phyloP scores from a whole-genome alignment of 805 yeast species.

The Tetrapisispora nanseiensis region DNA sequence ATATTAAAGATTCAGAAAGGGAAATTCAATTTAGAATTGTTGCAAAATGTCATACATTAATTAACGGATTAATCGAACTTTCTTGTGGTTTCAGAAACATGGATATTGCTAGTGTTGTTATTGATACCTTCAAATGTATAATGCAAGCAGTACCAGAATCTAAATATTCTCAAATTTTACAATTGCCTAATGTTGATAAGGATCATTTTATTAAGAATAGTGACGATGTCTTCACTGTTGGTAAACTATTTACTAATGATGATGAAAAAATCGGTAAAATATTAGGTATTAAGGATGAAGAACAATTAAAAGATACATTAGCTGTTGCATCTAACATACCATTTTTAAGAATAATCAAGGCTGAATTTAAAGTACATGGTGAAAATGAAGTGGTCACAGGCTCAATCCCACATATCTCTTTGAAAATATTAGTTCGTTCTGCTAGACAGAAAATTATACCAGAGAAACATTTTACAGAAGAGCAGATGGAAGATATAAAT shows the following conservation, averaged over 20 bases:
- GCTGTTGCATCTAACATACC: constrained; percentile 60
- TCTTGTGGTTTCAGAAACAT: constrained; percentile 69
- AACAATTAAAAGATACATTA: constrained; percentile 39
- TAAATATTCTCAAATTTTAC: constrained; percentile 56
- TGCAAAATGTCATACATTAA: constrained; percentile 51
- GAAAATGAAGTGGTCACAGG: constrained; percentile 61
- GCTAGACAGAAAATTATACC: constrained; percentile 52
- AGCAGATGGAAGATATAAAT: constrained; percentile 41
- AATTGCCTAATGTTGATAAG: constrained; percentile 64
- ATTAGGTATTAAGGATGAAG: constrained; percentile 43
- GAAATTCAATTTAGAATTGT: constrained; percentile 45
- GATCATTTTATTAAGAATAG: constrained; percentile 30
- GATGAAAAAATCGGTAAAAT: constrained; percentile 44
- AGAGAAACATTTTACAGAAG: constrained; percentile 29
- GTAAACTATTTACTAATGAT: constrained; percentile 56
- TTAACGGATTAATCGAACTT: constrained; percentile 67
- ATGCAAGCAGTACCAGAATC: constrained; percentile 62
- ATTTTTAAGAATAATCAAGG: constrained; percentile 50
- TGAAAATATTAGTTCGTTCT: constrained; percentile 70
- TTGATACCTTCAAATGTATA: constrained; percentile 60
- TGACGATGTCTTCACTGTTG: constrained; percentile 44
- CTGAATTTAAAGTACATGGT: constrained; percentile 81
- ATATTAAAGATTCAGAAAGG: constrained; percentile 17
- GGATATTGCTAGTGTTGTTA: constrained; percentile 49
- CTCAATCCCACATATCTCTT: constrained; percentile 61